Evolutionary conservation across 148 eudicot species (phyloP).

Genomic region (Amaranthus hypochondriacus): DNA sequence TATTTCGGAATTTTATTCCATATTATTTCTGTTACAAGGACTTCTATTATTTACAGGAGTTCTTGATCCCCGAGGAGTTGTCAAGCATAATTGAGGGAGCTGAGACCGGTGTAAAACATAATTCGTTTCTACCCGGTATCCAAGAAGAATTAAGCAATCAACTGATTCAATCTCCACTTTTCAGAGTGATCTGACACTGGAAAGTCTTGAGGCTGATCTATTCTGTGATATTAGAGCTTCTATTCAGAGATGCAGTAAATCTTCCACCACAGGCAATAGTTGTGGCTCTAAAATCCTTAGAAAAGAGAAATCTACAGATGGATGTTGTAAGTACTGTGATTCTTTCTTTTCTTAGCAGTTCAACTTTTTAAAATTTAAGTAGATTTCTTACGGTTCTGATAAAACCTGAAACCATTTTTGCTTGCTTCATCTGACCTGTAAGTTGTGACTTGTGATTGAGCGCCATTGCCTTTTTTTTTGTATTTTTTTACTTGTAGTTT

Average conservation of each 20-base stretch:
- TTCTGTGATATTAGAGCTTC: conserved; percentile 95
- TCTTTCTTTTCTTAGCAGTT: conserved; percentile 4
- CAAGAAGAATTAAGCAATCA: conserved; percentile 78
- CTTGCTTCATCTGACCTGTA: neutral
- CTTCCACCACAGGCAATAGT: conserved; percentile 29
- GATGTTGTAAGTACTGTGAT: conserved; percentile 39
- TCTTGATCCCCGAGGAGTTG: conserved; percentile 81
- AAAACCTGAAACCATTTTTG: neutral
- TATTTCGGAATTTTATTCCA: neutral
- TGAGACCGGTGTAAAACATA: conserved; percentile 35
- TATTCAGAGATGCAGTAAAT: conserved; percentile 66
- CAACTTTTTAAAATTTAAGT: neutral
- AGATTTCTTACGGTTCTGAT: neutral
- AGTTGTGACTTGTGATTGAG: neutral
- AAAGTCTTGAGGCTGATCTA: conserved; percentile 75
- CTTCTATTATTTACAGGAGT: conserved; percentile 46
- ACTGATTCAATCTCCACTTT: conserved; percentile 71
- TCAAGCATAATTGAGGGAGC: conserved; percentile 73
- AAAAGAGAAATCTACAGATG: conserved; percentile 27
- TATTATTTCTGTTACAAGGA: neutral
- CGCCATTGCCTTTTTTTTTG: neutral
- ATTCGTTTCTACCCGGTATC: conserved; percentile 56
- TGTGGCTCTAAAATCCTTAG: conserved; percentile 17
- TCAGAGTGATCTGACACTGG: conserved; percentile 75
- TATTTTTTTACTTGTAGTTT: neutral